Evolutionary conservation across 257 asterid genomes (phyloP), one percentile per base, ranked within the genome.

Genomic region (Gentiana macrophylla): DNA sequence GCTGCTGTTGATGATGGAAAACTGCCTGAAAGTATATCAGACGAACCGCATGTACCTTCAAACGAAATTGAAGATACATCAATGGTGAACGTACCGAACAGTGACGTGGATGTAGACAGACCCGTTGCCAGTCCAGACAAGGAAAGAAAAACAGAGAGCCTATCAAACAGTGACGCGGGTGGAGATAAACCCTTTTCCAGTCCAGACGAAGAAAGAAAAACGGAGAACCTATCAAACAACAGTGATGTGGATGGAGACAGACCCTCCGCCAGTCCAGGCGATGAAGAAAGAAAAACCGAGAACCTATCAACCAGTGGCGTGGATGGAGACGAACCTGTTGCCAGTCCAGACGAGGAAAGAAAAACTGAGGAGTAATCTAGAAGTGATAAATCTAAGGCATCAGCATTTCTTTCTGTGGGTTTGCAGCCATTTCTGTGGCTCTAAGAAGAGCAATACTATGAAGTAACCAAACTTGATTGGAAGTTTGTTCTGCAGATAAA

Each of bases 1-100:
- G 56, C 53, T 61, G 52, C 62, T 44, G 66, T 66, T 53, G 63
- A 73, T 52, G 79, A 53, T 44, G 72, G 45, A n/a, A 50, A 74
- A 12, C 32, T 57, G 35, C 58, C 64, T 58, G 62, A 57, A 53
- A 37, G 15, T 38, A 45, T 49, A 41, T 62, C 64, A 52, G 64
- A 70, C 13, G 80, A 69, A 48, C 49, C 73, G 38, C 75, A 71
- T 48, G 59, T 63, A 58, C 54, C 61, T 45, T 60, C 52, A 11
- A 53, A 70, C 55, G 81, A 62, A 49, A 69, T 67, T 46, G 54
- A 49, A 12, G 62, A 53, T 53, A 60, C 32, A 47, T 59, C 56
- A 55, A 15, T 36, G 8, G 70, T 24, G 49, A 63, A 50, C 35
- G 11, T 37, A 5, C 24, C 58, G 49, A 56, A 62, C 58, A 55